Evolutionary conservation across 768 basidiomycete genomes (phyloP), one percentile per base, ranked within the genome.

Genomic region (Boletus pseudo-olivaceus): DNA sequence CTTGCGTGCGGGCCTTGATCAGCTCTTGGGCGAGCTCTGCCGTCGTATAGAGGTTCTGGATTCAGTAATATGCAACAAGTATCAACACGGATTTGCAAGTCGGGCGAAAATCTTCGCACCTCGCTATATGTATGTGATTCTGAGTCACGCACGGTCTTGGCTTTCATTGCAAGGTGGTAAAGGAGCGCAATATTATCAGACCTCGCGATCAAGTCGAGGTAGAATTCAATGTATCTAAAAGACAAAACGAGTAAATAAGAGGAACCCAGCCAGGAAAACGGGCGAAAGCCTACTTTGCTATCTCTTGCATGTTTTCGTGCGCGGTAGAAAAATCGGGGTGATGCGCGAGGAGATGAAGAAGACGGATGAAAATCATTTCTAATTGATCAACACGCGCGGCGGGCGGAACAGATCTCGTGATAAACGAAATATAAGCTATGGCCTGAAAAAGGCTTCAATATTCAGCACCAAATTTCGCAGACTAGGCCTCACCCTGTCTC

Each of bases 1-100:
- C 52, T 33, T 82, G 74, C 1, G 81, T 79, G n/a, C 82, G 80
- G 1, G 77, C 72, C 62, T 86, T 88, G 70, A 98, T 87, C 33
- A 97, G 73, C 61, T 91, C 83, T 70, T 97, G 92, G 0, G 96
- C 87, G 8, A 98, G 77, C 62, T 99, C 97, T 59, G 89, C 85
- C 54, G 92, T 76, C 9, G 84, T 78, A 65, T 97, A 98, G 38
- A 99, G 75, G 67, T 92, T 90, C 95, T 97, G 60, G 2, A 46
- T 50, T 32, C 32, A 40, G 23, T 43, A 5, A 35, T 23, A 32
- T 33, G 26, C 33, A 32, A 15, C 7, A 44, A 39, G 30, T 20
- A 41, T 49, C 23, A 51, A 29, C 12, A 26, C 19, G 27, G 7
- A 17, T n/a, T 15, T 23, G 8, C 9, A 19, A n/a, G 38, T n/a